Evolutionary conservation across 768 basidiomycete species (phyloP).

Genomic region (Nevesoporus exiguus): DNA sequence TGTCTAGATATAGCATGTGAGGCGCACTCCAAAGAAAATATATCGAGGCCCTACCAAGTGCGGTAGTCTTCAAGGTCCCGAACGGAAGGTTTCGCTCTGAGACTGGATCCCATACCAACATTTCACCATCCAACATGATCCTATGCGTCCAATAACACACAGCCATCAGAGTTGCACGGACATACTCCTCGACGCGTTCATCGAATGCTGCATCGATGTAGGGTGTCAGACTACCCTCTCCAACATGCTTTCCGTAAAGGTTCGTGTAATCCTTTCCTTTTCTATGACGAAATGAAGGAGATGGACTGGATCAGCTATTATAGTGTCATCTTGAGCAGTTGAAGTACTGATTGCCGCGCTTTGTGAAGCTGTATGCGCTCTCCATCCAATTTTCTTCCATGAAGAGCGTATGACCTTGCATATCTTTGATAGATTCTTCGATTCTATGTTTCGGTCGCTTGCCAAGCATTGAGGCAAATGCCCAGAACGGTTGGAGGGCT

Average conservation of each 20-base stretch:
- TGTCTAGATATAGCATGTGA: constrained; percentile 44
- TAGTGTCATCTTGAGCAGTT: constrained; percentile 84
- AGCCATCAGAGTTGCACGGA: background rate
- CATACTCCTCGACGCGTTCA: constrained; percentile 76
- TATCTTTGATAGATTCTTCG: constrained; percentile 80
- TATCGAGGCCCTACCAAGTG: constrained; percentile 54
- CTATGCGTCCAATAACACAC: constrained; percentile 37
- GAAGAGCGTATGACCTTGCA: constrained; percentile 75
- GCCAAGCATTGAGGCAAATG: constrained; percentile 95
- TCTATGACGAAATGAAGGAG: constrained; percentile 38
- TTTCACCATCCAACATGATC: constrained; percentile 94
- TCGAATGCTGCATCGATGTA: constrained; percentile 77
- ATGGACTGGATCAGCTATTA: background rate
- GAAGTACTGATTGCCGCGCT: constrained; percentile 84
- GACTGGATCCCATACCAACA: constrained; percentile 96
- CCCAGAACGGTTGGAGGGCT: constrained; percentile 72
- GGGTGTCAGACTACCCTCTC: constrained; percentile 84
- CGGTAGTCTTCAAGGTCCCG: constrained; percentile 90
- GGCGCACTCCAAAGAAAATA: background rate
- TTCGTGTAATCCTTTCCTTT: constrained; percentile 91
- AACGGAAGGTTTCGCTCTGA: constrained; percentile 88
- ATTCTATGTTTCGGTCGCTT: constrained; percentile 80
- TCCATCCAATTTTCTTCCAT: constrained; percentile 97
- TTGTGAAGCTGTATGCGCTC: constrained; percentile 96
- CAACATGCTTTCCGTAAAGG: constrained; percentile 84